Evolutionary conservation across 2,329 filamentous ascomycete genomes (phyloP), one percentile per base, ranked within the genome.

Genomic region (Xylariales sp.): DNA sequence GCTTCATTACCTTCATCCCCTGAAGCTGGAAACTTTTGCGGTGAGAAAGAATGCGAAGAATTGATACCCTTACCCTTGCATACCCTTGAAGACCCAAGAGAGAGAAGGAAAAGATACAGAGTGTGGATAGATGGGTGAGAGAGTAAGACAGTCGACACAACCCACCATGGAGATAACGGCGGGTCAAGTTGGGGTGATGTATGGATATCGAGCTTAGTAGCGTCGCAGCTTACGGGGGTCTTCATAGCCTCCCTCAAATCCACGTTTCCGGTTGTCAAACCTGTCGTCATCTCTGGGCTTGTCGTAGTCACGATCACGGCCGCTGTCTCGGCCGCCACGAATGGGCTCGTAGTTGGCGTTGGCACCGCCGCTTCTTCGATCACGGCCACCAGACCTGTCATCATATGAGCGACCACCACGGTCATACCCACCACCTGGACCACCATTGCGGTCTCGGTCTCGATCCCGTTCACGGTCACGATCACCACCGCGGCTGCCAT

Each of bases 301-400:
- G 57, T 81, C 77, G 58, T 44, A 60, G 62, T 54, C 73, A 61
- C 61, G 71, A 62, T 77, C 75, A 51, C 72, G 30, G 30, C 16
- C 72, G 59, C 70, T 70, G 47, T 83, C 79, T 53, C 81, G 66
- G 37, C 58, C 60, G 42, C 80, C 78, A 55, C 85, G 82, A 58
- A 93, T 78, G 44, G 87, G 88, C 60, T 94, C 88, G 63, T 85
- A 84, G 65, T 94, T 93, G 67, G 86, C 86, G 48, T 86, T 86
- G 40, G 79, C 83, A 29, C 69, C 60, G 6, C 53, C 35, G 37
- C 49, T 48, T 28, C 53, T 64, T 43, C 66, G 66, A 50, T 78
- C 72, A 48, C 78, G 69, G 43, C 65, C 63, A 49, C 66, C 66
- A 45, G 59, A 59, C 61, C 75, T 76, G 62, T 81, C 78, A 54